phyloP scores from a whole-genome alignment of 257 asterid genomes.

The Plantago elongata region DNA sequence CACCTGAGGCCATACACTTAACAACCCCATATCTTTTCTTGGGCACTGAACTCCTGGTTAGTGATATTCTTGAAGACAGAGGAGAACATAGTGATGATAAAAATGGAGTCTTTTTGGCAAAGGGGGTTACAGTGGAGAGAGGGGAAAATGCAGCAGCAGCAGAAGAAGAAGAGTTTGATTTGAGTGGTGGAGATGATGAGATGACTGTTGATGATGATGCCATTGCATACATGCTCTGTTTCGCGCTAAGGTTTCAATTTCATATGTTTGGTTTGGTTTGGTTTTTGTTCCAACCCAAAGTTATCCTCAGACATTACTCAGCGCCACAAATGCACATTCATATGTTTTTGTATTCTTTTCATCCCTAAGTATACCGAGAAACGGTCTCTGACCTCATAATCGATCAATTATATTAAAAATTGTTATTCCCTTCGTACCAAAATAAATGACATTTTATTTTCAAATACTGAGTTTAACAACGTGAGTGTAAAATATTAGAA shows the following conservation, averaged over 20 bases:
- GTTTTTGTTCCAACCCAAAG: neutral
- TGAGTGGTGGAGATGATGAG: slow-evolving; percentile 35
- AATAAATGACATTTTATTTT: too few relatives aligned
- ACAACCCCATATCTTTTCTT: slow-evolving; percentile 32
- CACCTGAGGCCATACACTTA: slow-evolving; percentile 52
- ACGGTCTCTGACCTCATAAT: too few relatives aligned
- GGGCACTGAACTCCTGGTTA: slow-evolving; percentile 5
- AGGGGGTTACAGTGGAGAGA: slow-evolving; percentile 17
- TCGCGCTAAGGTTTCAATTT: slow-evolving; percentile 3
- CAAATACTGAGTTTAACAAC: too few relatives aligned
- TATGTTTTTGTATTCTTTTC: too few relatives aligned
- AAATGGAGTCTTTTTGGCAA: slow-evolving; percentile 24
- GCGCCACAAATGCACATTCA: too few relatives aligned
- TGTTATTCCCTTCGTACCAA: too few relatives aligned
- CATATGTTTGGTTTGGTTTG: neutral
- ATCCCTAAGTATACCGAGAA: too few relatives aligned
- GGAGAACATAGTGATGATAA: slow-evolving; percentile 25
- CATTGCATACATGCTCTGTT: slow-evolving; percentile 18
- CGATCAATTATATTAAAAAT: too few relatives aligned
- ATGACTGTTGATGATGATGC: slow-evolving; percentile 34
- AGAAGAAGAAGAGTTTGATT: slow-evolving; percentile 21
- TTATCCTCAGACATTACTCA: too few relatives aligned
- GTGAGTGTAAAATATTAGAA: too few relatives aligned
- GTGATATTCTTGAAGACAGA: slow-evolving; percentile 6
- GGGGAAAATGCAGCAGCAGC: slow-evolving; percentile 12